phyloP scores from a whole-genome alignment of 1,284 basidiomycete species.

The Cutaneotrichosporon sp. region DNA sequence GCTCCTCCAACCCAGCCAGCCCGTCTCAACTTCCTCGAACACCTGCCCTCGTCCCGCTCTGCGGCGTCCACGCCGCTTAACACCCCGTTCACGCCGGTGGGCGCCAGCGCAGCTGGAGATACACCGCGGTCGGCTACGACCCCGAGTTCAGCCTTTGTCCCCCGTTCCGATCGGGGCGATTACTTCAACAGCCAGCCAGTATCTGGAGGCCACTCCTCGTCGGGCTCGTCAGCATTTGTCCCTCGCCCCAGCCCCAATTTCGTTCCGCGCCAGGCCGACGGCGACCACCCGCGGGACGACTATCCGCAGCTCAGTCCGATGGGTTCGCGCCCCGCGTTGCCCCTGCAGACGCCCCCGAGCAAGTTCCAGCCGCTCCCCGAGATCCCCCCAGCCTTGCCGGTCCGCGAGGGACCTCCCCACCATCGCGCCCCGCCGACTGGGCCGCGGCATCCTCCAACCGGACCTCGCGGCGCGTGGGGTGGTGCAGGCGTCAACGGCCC shows the following conservation, averaged over 20 bases:
- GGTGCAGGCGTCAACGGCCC: slow-evolving; percentile 9
- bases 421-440: slow-evolving; percentile 13
- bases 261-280: slow-evolving; percentile 10
- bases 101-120: not conserved
- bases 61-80: not conserved
- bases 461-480: slow-evolving; percentile 15
- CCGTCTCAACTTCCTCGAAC: slow-evolving; percentile 31
- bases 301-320: slow-evolving; percentile 4
- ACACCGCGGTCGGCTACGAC: slow-evolving; percentile 5
- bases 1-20: slow-evolving; percentile 3
- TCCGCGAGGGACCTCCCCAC: slow-evolving; percentile 17
- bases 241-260: slow-evolving; percentile 17
- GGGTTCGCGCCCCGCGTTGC: slow-evolving; percentile 5
- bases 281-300: slow-evolving; percentile 7
- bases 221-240: slow-evolving; percentile 4
- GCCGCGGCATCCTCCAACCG: slow-evolving; percentile 17
- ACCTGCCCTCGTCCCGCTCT: slow-evolving; percentile 23
- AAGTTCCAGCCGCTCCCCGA: slow-evolving; percentile 11
- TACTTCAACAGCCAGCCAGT: slow-evolving; percentile 20
- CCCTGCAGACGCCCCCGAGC: slow-evolving; percentile 14
- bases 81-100: slow-evolving; percentile 1
- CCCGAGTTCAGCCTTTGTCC: slow-evolving; percentile 20
- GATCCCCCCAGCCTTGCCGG: slow-evolving; percentile 12
- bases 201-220: not conserved
- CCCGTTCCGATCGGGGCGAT: slow-evolving; percentile 16